Evolutionary conservation across 768 basidiomycete genomes (phyloP).

Genomic region (Cystofilobasidium capitatum): DNA sequence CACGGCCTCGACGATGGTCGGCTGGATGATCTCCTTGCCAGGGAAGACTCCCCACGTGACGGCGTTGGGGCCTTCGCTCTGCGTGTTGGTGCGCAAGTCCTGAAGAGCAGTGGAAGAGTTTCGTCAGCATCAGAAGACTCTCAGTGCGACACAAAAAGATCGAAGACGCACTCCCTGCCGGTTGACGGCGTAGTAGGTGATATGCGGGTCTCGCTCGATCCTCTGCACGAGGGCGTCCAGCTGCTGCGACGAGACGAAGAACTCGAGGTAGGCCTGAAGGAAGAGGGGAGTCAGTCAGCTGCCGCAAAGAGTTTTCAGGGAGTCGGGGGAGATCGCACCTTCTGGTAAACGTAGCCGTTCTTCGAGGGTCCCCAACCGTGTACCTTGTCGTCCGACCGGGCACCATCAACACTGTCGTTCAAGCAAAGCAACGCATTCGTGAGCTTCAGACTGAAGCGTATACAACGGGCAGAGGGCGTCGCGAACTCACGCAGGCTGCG

Average conservation of each 20-base stretch:
- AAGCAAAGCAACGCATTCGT: background rate
- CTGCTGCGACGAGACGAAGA: conserved; percentile 72
- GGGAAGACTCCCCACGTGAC: conserved; percentile 99
- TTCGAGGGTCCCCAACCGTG: conserved; percentile 83
- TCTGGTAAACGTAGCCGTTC: conserved; percentile 92
- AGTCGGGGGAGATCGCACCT: conserved; percentile 57
- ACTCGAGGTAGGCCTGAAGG: conserved; percentile 81
- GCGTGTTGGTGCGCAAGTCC: conserved; percentile 86
- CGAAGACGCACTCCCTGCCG: conserved; percentile 53
- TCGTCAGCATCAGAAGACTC: too few relatives aligned
- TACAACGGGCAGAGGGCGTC: background rate
- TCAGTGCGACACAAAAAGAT: background rate
- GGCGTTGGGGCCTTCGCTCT: conserved; percentile 92
- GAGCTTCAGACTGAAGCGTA: background rate
- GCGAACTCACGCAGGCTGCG: conserved; percentile 60
- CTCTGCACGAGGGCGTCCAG: conserved; percentile 62
- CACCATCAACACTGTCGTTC: conserved; percentile 58
- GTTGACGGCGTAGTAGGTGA: conserved; percentile 97
- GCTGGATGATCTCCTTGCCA: conserved; percentile 89
- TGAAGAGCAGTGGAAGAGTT: background rate
- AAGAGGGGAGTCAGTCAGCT: background rate
- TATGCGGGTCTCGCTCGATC: conserved; percentile 74
- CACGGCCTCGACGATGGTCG: conserved; percentile 82
- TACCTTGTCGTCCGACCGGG: conserved; percentile 66
- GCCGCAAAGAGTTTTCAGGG: conserved; percentile 74